Percentiles rank a stretch among this genome's conserved stretches.
phyloP scores from a whole-genome alignment of 306 rosid genomes.

The Dryas alaskensis region DNA sequence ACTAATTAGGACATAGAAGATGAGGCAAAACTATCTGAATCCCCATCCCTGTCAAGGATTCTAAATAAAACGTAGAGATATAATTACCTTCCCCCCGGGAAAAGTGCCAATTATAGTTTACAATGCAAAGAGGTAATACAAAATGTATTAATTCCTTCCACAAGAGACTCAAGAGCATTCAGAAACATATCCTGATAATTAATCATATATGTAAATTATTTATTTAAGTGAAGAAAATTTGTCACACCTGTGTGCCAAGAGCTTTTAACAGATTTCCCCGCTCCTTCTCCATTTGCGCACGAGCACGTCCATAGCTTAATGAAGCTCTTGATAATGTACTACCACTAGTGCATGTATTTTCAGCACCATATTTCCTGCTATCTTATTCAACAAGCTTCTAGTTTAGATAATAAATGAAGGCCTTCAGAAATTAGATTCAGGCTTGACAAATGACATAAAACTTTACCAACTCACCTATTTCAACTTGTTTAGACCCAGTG shows the following conservation, averaged over 20 bases:
- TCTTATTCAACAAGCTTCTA: constrained; percentile 49
- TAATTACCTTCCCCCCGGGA: too few relatives aligned
- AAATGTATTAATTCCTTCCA: neutral
- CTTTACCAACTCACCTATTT: constrained; percentile 61
- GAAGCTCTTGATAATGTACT: constrained; percentile 82
- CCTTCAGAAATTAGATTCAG: neutral
- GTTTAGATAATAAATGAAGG: constrained; percentile 8
- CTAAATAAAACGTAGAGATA: too few relatives aligned
- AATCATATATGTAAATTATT: constrained; percentile 3
- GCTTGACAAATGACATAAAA: neutral
- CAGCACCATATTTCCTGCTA: constrained; percentile 92
- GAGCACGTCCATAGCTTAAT: constrained; percentile 67
- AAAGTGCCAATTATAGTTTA: neutral
- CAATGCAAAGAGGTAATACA: neutral
- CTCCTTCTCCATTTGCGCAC: constrained; percentile 98
- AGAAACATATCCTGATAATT: constrained; percentile 3
- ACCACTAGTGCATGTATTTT: constrained; percentile 94
- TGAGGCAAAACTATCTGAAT: too few relatives aligned
- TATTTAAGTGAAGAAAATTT: neutral
- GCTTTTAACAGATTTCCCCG: constrained; percentile 82
- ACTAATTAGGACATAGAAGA: too few relatives aligned
- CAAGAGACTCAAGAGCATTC: neutral
- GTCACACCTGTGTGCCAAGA: constrained; percentile 87
- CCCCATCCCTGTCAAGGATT: too few relatives aligned
- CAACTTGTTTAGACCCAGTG: constrained; percentile 95